Evolutionary conservation across 352 stramenopile genomes (phyloP).

Genomic region (Stephanocyclus meneghinianus): DNA sequence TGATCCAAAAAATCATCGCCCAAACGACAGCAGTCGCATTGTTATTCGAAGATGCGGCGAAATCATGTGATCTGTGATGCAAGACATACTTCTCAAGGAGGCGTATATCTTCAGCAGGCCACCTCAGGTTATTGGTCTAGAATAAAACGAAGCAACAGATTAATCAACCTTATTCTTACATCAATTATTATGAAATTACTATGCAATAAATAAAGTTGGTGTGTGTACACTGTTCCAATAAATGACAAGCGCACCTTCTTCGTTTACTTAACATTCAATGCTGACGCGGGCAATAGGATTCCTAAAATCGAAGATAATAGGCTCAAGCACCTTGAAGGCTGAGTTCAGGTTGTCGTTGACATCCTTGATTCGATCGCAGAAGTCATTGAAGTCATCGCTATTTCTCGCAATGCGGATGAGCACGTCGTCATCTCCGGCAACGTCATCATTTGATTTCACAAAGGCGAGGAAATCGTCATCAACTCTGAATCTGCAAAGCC

Average conservation of each 20-base stretch:
- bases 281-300: conserved; percentile 35
- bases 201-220: not conserved
- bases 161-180: not conserved
- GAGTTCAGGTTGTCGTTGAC: conserved; percentile 20
- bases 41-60: conserved; percentile 29
- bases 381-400: conserved; percentile 46
- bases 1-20: conserved; percentile 35
- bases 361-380: conserved; percentile 29
- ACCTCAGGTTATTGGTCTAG: too few relatives aligned
- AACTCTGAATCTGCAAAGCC: conserved; percentile 8
- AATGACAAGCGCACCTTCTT: not conserved
- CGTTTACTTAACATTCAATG: conserved; percentile 20
- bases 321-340: conserved; percentile 24
- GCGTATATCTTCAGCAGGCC: not conserved
- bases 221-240: conserved; percentile 4
- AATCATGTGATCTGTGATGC: not conserved
- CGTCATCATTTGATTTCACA: conserved; percentile 15
- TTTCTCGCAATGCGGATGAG: conserved; percentile 19
- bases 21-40: conserved; percentile 8
- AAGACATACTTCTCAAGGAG: not conserved
- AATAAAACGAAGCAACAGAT: too few relatives aligned
- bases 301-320: conserved; percentile 37
- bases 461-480: conserved; percentile 34
- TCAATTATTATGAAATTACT: conserved; percentile 3
- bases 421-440: conserved; percentile 15